Evolutionary conservation across 2,329 filamentous ascomycete species (phyloP).

Genomic region (Sclerotinia nivalis): DNA sequence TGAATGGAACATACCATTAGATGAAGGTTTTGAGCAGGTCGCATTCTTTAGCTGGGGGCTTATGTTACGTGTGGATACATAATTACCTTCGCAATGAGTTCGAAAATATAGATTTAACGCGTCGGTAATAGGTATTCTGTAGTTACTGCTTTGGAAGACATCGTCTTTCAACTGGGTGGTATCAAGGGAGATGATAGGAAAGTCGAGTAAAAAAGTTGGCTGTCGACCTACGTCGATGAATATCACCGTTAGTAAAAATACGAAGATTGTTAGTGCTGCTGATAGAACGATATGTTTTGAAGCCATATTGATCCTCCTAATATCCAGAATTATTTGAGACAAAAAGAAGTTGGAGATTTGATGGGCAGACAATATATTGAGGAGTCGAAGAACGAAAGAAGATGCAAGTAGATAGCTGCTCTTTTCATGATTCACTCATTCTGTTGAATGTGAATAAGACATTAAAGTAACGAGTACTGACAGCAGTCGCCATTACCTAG

Average conservation of each 20-base stretch:
- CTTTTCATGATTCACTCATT: not conserved
- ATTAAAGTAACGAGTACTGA: not conserved
- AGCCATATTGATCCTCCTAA: not conserved
- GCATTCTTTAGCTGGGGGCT: not conserved
- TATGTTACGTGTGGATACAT: not conserved
- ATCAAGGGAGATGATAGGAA: conserved; percentile 9
- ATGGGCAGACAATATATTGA: not conserved
- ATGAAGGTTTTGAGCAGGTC: conserved; percentile 8
- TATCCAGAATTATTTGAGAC: not conserved
- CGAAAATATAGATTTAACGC: conserved; percentile 12
- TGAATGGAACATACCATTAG: conserved; percentile 2
- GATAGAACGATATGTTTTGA: not conserved
- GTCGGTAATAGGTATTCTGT: conserved; percentile 1
- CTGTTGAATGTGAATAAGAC: not conserved
- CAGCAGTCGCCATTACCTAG: not conserved
- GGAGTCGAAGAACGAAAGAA: not conserved
- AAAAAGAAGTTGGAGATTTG: not conserved
- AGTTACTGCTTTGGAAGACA: not conserved
- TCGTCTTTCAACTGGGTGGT: not conserved
- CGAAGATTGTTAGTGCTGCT: not conserved
- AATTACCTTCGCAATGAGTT: conserved; percentile 12
- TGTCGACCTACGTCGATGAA: not conserved
- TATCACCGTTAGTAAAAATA: not conserved
- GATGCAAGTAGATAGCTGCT: not conserved
- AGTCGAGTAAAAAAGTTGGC: not conserved